Conservation (phyloP, 257 asterid species). For the Echites panduratus region DNA sequence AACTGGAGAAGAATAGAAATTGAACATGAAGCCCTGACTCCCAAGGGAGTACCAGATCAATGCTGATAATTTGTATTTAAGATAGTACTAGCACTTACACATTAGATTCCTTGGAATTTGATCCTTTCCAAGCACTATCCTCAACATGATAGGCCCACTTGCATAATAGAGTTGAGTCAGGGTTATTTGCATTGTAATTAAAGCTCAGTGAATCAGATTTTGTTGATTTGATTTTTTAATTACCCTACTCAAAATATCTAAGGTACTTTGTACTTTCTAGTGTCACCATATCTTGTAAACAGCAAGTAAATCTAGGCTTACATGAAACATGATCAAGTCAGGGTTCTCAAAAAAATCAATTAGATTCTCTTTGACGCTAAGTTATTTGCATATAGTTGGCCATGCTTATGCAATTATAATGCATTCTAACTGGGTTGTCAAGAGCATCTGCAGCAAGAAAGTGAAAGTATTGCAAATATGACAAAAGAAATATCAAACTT, state of each 20-base stretch:
- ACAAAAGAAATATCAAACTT: neutral
- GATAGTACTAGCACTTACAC: too few species aligned
- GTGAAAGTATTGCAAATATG: neutral
- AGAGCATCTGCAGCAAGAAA: neutral
- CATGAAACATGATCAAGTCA: neutral
- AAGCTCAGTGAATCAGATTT: too few species aligned
- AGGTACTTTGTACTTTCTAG: neutral
- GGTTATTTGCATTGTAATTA: too few species aligned
- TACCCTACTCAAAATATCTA: neutral
- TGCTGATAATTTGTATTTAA: neutral
- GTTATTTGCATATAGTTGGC: neutral
- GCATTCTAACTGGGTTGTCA: neutral
- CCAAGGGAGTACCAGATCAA: neutral
- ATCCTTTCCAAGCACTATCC: too few species aligned
- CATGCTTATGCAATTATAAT: neutral
- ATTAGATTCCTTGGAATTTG: too few species aligned
- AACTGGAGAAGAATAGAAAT: constrained; percentile 5
- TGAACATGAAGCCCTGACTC: constrained; percentile 1
- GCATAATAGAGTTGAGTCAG: too few species aligned
- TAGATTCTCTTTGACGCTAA: neutral
- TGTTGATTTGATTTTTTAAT: too few species aligned
- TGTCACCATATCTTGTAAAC: neutral
- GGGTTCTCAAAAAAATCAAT: neutral
- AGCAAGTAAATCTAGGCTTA: neutral
- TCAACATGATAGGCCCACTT: too few species aligned